A percentile compares a stretch with the other conserved stretches of the same genome.
Conservation (phyloP, 208 protist species). For the Paratrypanosoma confusum region DNA sequence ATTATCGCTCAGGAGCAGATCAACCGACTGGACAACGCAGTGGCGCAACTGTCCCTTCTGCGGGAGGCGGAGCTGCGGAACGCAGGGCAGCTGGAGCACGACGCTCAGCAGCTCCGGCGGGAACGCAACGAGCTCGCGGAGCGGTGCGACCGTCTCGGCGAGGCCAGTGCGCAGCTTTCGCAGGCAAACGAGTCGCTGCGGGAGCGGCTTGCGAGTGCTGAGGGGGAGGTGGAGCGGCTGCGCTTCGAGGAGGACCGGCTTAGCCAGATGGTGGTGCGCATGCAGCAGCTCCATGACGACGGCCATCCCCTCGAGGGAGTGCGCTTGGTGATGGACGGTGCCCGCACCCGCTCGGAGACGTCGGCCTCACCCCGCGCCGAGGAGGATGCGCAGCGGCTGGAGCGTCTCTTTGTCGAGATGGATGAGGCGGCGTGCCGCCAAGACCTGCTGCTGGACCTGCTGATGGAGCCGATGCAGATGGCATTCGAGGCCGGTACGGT, state of each 20-base stretch:
- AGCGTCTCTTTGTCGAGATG: slow-evolving; percentile 6
- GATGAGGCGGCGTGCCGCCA: slow-evolving; percentile 46
- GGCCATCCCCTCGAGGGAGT: slow-evolving; percentile 9
- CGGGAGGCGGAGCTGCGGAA: slow-evolving; percentile 54
- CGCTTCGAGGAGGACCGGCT: slow-evolving; percentile 47
- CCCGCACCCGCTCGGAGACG: too few species aligned
- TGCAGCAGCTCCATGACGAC: slow-evolving; percentile 15
- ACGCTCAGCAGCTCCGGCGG: slow-evolving; percentile 23
- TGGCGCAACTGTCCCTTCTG: slow-evolving; percentile 63
- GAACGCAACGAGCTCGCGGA: slow-evolving; percentile 20
- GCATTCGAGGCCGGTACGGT: slow-evolving; percentile 80
- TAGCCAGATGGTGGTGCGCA: slow-evolving; percentile 15
- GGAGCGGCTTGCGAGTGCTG: slow-evolving; percentile 8
- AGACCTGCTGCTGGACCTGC: slow-evolving; percentile 39
- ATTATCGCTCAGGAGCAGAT: slow-evolving; percentile 67
- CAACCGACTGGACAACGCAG: slow-evolving; percentile 68
- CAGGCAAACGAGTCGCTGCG: slow-evolving; percentile 17
- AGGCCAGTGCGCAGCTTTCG: slow-evolving; percentile 8
- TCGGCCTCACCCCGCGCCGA: too few species aligned
- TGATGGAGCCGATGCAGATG: slow-evolving; percentile 74
- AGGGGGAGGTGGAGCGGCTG: slow-evolving; percentile 50
- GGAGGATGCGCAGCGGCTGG: not conserved
- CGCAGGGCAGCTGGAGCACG: slow-evolving; percentile 21
- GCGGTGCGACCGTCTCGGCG: slow-evolving; percentile 22
- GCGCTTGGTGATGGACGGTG: slow-evolving; percentile 7